Conservation (phyloP, 2,329 filamentous ascomycete species). For the Pseudonectria buxi region DNA sequence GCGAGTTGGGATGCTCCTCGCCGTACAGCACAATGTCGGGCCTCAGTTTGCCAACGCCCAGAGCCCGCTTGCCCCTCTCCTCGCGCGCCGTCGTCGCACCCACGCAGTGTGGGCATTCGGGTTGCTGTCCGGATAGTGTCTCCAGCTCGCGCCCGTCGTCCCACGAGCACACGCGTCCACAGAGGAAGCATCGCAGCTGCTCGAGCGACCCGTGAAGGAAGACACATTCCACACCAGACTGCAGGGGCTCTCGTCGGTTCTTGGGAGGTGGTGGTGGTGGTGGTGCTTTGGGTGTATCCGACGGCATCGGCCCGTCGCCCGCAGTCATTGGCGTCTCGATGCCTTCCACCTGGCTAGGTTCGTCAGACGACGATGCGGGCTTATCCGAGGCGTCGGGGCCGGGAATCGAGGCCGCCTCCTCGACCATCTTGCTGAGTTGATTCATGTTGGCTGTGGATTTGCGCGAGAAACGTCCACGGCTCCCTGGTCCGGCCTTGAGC, state of each 20-base stretch:
- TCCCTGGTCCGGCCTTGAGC: conserved; percentile 55
- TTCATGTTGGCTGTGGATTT: conserved; percentile 31
- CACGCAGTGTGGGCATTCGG: conserved; percentile 59
- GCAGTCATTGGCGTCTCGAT: conserved; percentile 6
- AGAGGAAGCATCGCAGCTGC: conserved; percentile 57
- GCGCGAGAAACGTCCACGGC: conserved; percentile 52
- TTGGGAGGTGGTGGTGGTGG: conserved; percentile 10
- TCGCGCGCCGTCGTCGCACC: conserved; percentile 55
- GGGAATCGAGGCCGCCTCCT: conserved; percentile 21
- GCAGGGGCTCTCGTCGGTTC: conserved; percentile 21
- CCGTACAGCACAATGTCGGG: conserved; percentile 71
- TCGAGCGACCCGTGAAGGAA: conserved; percentile 65
- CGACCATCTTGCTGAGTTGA: conserved; percentile 32
- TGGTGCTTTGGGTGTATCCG: conserved; percentile 12
- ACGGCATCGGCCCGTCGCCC: conserved; percentile 14
- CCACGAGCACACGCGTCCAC: conserved; percentile 52
- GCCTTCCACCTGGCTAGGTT: conserved; percentile 11
- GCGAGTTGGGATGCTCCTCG: conserved; percentile 63
- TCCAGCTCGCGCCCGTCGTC: conserved; percentile 47
- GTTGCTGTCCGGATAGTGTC: conserved; percentile 57
- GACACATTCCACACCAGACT: conserved; percentile 55
- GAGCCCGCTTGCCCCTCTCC: conserved; percentile 58
- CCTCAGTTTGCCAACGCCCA: conserved; percentile 60
- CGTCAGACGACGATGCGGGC: conserved; percentile 11
- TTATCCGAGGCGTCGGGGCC: conserved; percentile 16